phyloP scores from a whole-genome alignment of 2,329 filamentous ascomycete species.

The Cercospora zeae-maydis region DNA sequence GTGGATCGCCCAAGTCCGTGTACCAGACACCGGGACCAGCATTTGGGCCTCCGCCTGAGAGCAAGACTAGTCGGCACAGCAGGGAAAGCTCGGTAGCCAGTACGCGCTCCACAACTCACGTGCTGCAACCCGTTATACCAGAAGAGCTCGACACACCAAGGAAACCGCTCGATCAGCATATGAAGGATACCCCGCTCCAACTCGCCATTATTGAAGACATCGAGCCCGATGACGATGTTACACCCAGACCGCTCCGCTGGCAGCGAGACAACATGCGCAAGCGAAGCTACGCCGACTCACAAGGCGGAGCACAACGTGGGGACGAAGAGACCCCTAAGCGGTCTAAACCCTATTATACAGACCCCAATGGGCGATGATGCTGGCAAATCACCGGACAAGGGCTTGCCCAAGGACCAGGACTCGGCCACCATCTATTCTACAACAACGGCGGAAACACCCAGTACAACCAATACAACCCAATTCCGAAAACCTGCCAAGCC shows the following conservation, averaged over 20 bases:
- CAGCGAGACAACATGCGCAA: slow-evolving; percentile 14
- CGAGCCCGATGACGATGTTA: slow-evolving; percentile 24
- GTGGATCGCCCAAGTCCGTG: slow-evolving; percentile 37
- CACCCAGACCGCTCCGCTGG: slow-evolving; percentile 19
- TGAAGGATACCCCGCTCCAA: neutral
- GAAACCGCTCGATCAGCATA: neutral
- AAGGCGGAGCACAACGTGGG: slow-evolving; percentile 16
- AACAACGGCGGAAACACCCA: neutral
- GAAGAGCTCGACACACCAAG: slow-evolving; percentile 1
- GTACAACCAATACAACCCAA: neutral
- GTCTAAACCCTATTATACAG: slow-evolving; percentile 6
- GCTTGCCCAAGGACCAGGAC: neutral
- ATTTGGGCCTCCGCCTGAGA: slow-evolving; percentile 30
- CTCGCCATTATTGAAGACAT: slow-evolving; percentile 10
- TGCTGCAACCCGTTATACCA: neutral
- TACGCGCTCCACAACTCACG: slow-evolving; percentile 3
- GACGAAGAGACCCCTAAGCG: slow-evolving; percentile 25
- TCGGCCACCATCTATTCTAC: neutral
- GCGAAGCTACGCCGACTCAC: slow-evolving; percentile 24
- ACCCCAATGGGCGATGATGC: neutral
- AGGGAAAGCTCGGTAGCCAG: slow-evolving; percentile 18
- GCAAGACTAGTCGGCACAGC: slow-evolving; percentile 12
- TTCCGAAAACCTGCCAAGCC: neutral
- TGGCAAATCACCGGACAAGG: neutral
- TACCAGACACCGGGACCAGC: slow-evolving; percentile 40